Base-by-base conservation (phyloP, 768 basidiomycete genomes). In the Calocybe gangraenosa region DNA sequence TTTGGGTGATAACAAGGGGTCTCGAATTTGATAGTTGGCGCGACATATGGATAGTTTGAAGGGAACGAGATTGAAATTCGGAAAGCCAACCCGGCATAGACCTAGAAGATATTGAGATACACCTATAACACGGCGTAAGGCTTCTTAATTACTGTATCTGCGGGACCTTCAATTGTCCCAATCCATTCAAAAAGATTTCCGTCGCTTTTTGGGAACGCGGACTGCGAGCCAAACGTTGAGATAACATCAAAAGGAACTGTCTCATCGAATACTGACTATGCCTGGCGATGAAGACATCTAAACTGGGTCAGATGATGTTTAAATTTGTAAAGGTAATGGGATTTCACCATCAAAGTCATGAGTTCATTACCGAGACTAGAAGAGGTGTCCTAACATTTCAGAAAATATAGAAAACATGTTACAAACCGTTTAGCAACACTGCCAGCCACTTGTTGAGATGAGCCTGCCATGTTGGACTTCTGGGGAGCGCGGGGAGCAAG, bases 1-100 rank as follows among this genome's bases (percentile, higher is more conserved):
- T 94, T 94, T 7, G 92, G 92, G 58, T 95, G 92, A 68, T 78
- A 94, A 68, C 91, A 92, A 5, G 89, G 87, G 3, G 90, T 82
- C 41, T 90, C 88, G 54, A 92, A 95, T 60, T 84, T 87, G 65
- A 95, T 89, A 7, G 76, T 70, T 0, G 92, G 92, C 3, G 92
- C 74, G 8, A 82, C 81, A 64, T 90, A 93, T 15, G 92, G 92
- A 59, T 94, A 95, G 61, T 89, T 90, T 48, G 84, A 66, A 6
- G 90, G 91, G 68, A 93, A 95, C 10, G 78, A 73, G 43, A 95
- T 88, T 7, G 81, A 80, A 55, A 95, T 87, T 55, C 84, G 84
- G 73, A 88, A 94, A 17, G 76, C 75, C 43, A 93, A 71, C 11
- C 84, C 88, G 33, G 77, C 79, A 54, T 93, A 92, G 47, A 90